These are phyloP conservation scores for Trametes elegans DNA, from an alignment of 768 basidiomycete species.

Conservation along the genomic window DNA sequence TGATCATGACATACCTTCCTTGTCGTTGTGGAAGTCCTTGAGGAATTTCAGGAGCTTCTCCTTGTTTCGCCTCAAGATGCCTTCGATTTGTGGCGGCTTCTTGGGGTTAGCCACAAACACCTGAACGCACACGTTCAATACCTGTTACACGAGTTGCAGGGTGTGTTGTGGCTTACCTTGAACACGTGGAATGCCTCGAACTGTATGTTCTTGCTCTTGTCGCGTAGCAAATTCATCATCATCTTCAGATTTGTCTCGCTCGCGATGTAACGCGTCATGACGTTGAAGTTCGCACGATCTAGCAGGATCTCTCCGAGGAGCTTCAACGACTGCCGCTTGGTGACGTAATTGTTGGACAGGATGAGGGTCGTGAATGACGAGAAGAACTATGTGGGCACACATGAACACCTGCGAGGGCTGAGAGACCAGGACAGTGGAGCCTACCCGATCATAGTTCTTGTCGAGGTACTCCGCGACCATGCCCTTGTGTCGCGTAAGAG, in stretches of 20 bases:
- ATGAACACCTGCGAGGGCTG: not conserved
- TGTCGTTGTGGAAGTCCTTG: constrained; percentile 95
- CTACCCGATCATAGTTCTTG: constrained; percentile 92
- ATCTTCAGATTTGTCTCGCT: constrained; percentile 96
- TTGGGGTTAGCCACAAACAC: constrained; percentile 99
- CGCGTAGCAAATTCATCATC: constrained; percentile 99
- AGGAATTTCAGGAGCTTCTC: constrained; percentile 89
- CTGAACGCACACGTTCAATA: constrained; percentile 35
- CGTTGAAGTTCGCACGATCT: constrained; percentile 95
- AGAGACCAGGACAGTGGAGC: constrained; percentile 25
- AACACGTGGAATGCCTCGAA: constrained; percentile 99
- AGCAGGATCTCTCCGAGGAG: constrained; percentile 96
- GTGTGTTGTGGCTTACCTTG: constrained; percentile 73
- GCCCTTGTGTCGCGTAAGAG: constrained; percentile 92
- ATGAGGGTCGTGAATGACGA: constrained; percentile 91
- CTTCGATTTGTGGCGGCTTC: constrained; percentile 94
- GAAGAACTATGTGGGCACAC: constrained; percentile 70
- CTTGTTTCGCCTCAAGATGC: constrained; percentile 88
- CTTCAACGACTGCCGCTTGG: constrained; percentile 98
- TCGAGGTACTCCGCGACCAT: constrained; percentile 98
- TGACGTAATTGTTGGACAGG: constrained; percentile 94
- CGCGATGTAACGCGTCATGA: constrained; percentile 97
- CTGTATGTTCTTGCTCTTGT: constrained; percentile 99
- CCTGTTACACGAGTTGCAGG: not conserved
- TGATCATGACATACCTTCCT: constrained; percentile 68